These are phyloP conservation scores for Lipomyces spencermartinsiae DNA, from an alignment of 805 yeast genomes.

Conservation along the genomic window DNA sequence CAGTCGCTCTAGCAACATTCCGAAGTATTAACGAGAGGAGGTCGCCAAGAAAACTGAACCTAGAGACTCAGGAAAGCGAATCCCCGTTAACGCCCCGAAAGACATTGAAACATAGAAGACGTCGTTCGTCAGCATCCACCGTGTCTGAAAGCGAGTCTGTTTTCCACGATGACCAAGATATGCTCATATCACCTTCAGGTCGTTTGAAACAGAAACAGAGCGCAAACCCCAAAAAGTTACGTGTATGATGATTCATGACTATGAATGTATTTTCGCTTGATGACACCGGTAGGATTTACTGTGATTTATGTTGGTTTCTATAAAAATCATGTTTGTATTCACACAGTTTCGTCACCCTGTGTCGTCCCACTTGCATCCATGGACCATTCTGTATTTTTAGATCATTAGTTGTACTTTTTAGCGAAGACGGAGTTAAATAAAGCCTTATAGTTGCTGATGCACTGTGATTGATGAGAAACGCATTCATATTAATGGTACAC, in stretches of 20 bases:
- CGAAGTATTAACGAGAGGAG: constrained; percentile 36
- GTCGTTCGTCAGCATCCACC: constrained; percentile 47
- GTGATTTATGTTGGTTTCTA: neutral
- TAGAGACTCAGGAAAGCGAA: neutral
- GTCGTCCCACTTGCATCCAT: neutral
- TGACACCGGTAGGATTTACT: neutral
- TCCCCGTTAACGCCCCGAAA: neutral
- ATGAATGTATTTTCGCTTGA: neutral
- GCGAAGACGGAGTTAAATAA: neutral
- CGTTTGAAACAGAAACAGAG: neutral
- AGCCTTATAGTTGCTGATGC: neutral
- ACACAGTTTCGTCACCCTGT: neutral
- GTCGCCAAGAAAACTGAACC: neutral
- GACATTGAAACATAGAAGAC: constrained; percentile 42
- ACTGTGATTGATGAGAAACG: neutral
- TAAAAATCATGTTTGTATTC: neutral
- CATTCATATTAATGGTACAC: neutral
- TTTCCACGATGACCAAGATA: neutral
- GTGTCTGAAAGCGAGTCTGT: constrained; percentile 38
- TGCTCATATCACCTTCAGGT: neutral
- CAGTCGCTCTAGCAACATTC: constrained; percentile 17
- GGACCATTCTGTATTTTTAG: neutral
- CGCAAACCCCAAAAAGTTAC: neutral
- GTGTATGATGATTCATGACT: neutral
- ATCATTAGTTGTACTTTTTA: neutral